Percentiles rank a stretch among this genome's conserved stretches.
phyloP scores from a whole-genome alignment of 148 eudicot genomes.

The Diospyros kaki region DNA sequence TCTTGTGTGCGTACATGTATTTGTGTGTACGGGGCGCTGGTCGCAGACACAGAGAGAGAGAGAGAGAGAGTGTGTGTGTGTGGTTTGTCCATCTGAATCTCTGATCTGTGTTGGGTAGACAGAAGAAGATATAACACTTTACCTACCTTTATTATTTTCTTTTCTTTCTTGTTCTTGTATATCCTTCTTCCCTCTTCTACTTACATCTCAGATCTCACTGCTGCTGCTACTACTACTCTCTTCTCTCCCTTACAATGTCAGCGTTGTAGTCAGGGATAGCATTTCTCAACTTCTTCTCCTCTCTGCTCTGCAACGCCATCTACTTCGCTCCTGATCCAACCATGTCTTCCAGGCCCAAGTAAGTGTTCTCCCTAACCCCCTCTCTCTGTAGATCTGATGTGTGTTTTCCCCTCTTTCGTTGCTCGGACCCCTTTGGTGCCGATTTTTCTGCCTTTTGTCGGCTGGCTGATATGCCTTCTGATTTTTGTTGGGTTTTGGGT shows the following conservation, averaged over 20 bases:
- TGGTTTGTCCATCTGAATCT: no score
- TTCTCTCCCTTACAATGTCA: conserved; percentile 16
- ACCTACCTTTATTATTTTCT: no score
- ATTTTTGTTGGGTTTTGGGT: not conserved
- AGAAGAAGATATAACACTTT: no score
- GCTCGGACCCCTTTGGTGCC: not conserved
- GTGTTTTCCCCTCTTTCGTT: conserved; percentile 1
- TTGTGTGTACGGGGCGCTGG: no score
- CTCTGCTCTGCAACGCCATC: not conserved
- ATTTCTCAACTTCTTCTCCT: not conserved
- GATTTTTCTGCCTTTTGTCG: not conserved
- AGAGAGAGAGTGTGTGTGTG: no score
- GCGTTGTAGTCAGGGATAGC: not conserved
- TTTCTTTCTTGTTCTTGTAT: no score
- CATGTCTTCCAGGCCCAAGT: conserved; percentile 90
- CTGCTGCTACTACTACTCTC: no score
- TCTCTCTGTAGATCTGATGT: conserved; percentile 40
- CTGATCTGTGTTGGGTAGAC: no score
- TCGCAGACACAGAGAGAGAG: no score
- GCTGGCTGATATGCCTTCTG: conserved; percentile 8
- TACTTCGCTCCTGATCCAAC: not conserved
- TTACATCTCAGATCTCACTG: no score
- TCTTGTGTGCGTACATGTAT: no score
- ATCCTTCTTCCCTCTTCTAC: no score
- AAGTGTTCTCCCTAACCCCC: conserved; percentile 21